Evolutionary conservation across 306 rosid species (phyloP).

Genomic region (Quercus mongolica): DNA sequence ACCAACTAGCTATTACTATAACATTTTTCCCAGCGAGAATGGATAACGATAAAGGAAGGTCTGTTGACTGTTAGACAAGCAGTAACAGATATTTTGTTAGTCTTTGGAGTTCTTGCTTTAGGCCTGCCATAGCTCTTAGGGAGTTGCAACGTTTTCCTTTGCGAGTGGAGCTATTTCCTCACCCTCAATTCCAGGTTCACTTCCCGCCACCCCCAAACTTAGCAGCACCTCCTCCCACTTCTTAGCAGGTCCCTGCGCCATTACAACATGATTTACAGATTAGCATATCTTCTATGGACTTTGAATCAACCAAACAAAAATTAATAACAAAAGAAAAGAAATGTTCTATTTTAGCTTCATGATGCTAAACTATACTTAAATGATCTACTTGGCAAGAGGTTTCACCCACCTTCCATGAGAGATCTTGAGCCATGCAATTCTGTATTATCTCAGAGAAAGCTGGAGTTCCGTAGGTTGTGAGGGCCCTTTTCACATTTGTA

Average conservation of each 20-base stretch:
- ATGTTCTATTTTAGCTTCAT: not conserved
- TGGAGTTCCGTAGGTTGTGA: slow-evolving; percentile 42
- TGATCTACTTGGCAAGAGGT: not conserved
- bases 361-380: no score
- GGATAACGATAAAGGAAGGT: not conserved
- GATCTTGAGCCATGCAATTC: slow-evolving; percentile 81
- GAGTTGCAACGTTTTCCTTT: slow-evolving; percentile 68
- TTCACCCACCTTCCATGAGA: slow-evolving; percentile 76
- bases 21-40: no score
- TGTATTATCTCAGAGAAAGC: slow-evolving; percentile 55
- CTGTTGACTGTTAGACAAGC: not conserved
- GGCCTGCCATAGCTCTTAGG: slow-evolving; percentile 23
- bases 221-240: slow-evolving; percentile 72
- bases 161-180: slow-evolving; percentile 78
- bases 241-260: slow-evolving; percentile 65
- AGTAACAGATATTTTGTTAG: not conserved
- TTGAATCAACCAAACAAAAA: not conserved
- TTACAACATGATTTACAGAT: not conserved
- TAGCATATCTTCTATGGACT: not conserved
- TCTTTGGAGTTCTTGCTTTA: not conserved
- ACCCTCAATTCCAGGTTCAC: slow-evolving; percentile 60
- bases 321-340: not conserved
- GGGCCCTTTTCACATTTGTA: slow-evolving; percentile 49
- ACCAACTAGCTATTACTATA: no score
- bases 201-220: slow-evolving; percentile 54